Evolutionary conservation across 2,329 filamentous ascomycete species (phyloP), one percentile per base, ranked within the genome.

Genomic region (Alternaria burnsii): DNA sequence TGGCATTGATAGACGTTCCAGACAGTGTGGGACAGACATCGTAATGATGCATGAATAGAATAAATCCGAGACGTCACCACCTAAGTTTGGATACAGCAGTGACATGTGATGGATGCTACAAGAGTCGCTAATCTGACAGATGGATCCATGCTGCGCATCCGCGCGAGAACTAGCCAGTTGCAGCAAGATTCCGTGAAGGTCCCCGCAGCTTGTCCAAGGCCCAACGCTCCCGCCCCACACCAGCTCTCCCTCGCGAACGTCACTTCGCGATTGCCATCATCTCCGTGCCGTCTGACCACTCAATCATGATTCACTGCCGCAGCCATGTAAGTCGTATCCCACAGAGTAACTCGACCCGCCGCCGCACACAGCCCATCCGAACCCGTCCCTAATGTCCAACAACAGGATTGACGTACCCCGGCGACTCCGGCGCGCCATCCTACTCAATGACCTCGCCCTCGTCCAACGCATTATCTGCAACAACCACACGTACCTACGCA

Each of bases 401-500:
- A 16, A 44, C 62, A 93, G 89, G 90, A 93, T 94, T 80, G 89
- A 93, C 65, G 86, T 91, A 59, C 86, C 89, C 58, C 87, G 89
- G 76, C 91, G 93, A 71, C 84, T 96, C 44, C 90, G 93, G 67
- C 89, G 93, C 70, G 93, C 93, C 62, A 94, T 97, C 77, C 86
- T 90, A 75, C 85, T 88, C 72, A 89, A 91, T 77, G 90, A 94
- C 76, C 80, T 86, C 78, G 82, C 88, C 57, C 89, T 97, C 66
- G 90, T 93, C 69, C 82, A 85, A 68, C 91, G 93, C 75, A 93
- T 97, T 75, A 84, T 96, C 67, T 86, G 85, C 66, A 89, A 89
- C 60, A 88, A 94, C 73, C 91, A 90, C 0, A 75, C 81, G 18
- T 86, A 90, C 64, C 83, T 97, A 28, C 89, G 90, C 72, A 97